Percentiles rank a stretch among this genome's conserved stretches.
phyloP scores from a whole-genome alignment of 441 rosid genomes.

The Eutrema salsugineum region DNA sequence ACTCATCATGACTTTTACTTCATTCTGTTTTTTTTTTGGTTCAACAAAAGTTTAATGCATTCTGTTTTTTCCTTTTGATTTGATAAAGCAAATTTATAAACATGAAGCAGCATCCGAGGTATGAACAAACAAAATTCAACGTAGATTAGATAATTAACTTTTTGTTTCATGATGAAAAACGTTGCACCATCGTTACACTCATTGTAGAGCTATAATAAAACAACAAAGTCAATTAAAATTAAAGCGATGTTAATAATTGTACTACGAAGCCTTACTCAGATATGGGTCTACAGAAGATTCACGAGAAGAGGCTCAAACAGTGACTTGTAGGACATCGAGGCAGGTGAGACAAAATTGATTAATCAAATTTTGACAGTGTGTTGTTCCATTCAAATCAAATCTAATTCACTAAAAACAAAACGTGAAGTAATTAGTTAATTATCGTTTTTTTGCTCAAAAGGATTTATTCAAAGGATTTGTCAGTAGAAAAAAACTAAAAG shows the following conservation, averaged over 20 bases:
- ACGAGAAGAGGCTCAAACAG: slow-evolving; percentile 28
- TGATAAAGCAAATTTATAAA: background rate
- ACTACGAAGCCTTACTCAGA: slow-evolving; percentile 27
- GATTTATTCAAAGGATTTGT: background rate
- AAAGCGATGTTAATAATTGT: slow-evolving; percentile 21
- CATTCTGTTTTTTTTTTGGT: too few species aligned
- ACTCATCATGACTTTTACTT: background rate
- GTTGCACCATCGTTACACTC: too few species aligned
- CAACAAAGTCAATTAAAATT: background rate
- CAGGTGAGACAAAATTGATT: slow-evolving; percentile 35
- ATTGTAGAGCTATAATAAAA: too few species aligned
- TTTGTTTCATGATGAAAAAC: background rate
- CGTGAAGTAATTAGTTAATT: background rate
- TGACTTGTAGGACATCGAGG: slow-evolving; percentile 27
- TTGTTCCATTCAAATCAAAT: slow-evolving; percentile 28
- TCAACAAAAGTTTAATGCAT: too few species aligned
- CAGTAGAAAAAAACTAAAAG: background rate
- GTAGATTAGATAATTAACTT: background rate
- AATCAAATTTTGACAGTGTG: slow-evolving; percentile 25
- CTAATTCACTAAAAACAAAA: background rate
- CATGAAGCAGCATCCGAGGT: background rate
- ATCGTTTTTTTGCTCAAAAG: background rate
- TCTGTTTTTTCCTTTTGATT: background rate
- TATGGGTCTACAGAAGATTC: slow-evolving; percentile 27
- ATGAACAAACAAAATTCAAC: background rate